Evolutionary conservation across 2,329 filamentous ascomycete species (phyloP), one percentile per base, ranked within the genome.

Genomic region (Anthostomella pinea): DNA sequence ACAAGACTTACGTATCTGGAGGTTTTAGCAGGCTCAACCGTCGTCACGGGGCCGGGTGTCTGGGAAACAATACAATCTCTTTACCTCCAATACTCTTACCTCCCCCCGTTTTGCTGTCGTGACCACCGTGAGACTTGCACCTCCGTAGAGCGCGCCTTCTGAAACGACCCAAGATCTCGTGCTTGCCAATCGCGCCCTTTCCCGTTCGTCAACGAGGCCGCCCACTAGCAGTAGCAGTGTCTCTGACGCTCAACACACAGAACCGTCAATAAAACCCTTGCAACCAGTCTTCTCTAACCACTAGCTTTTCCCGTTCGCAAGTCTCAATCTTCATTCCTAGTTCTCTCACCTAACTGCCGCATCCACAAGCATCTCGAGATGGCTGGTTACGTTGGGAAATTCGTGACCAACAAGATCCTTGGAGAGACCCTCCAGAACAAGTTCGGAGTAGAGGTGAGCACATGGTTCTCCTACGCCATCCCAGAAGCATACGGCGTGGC

Each of bases 401-500:
- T 45, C 17, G 42, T 48, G 13, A 33, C 39, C 32, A 41, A 46
- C 23, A 46, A 46, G 38, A 46, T 46, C 30, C 43, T 46, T 20
- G 44, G 44, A 14, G 43, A 46, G 41, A 44, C 40, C 21, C 34
- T 46, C 27, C 40, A 46, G 34, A 46, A 46, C 27, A 38, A 33
- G 30, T 78, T 77, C 46, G 77, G 77, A 38, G 66, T 66, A 49
- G 74, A 73, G 58, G 75, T 77, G 63, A 41, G 46, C n/a, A n/a
- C n/a, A n/a, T n/a, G n/a, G n/a, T n/a, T n/a, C n/a, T n/a, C n/a
- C n/a, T n/a, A n/a, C n/a, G n/a, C n/a, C n/a, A n/a, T n/a, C n/a
- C n/a, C n/a, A n/a, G n/a, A n/a, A n/a, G n/a, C n/a, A n/a, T n/a
- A n/a, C n/a, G n/a, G n/a, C n/a, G n/a, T n/a, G n/a, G n/a, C n/a